phyloP scores from a whole-genome alignment of 352 stramenopile genomes.

The Globisporangium paddicum region DNA sequence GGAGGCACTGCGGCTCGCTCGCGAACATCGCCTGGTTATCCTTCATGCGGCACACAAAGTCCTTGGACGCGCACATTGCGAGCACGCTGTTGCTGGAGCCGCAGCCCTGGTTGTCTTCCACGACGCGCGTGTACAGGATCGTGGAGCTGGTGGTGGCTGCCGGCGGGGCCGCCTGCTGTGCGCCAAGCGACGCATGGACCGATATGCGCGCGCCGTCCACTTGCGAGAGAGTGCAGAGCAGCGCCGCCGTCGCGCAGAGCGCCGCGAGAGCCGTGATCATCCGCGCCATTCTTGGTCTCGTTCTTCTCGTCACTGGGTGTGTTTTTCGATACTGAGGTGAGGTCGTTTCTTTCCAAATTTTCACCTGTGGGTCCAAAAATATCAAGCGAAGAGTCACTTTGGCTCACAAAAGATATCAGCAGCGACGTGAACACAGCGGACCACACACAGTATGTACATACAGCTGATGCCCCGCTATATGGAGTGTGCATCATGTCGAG shows the following conservation, averaged over 20 bases:
- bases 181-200: not conserved
- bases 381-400: too few species aligned
- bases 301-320: not conserved
- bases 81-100: conserved; percentile 17
- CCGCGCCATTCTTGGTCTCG: not conserved
- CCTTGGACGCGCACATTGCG: conserved; percentile 37
- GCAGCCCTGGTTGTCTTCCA: conserved; percentile 25
- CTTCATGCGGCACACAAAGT: conserved; percentile 48
- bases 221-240: not conserved
- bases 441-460: too few species aligned
- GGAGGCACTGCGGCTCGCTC: conserved; percentile 27
- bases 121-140: conserved; percentile 30
- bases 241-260: not conserved
- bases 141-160: not conserved
- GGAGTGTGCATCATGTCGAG: too few species aligned
- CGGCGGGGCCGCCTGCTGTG: not conserved
- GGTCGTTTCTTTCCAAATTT: not conserved
- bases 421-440: too few species aligned
- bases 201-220: not conserved
- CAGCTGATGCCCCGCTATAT: too few species aligned
- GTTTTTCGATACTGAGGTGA: not conserved
- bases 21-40: conserved; percentile 33
- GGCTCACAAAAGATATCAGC: too few species aligned
- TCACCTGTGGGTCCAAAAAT: too few species aligned
- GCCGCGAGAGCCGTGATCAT: not conserved